Evolutionary conservation across 768 basidiomycete species (phyloP).

Genomic region (Ramaria rubella): DNA sequence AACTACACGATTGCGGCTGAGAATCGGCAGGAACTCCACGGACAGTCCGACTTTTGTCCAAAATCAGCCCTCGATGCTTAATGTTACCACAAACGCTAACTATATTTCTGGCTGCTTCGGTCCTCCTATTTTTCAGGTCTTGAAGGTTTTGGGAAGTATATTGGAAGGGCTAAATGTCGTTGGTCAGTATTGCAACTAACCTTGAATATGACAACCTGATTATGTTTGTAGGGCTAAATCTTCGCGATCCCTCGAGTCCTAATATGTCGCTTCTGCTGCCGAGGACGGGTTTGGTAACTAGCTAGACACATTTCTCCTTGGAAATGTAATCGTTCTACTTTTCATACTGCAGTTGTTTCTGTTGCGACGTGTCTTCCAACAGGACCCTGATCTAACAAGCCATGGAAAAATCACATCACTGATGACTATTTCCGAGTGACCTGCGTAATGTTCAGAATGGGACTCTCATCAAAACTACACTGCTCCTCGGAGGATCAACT

Average conservation of each 20-base stretch:
- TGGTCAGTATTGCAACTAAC: constrained; percentile 18
- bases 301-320: constrained; percentile 42
- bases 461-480: too few relatives aligned
- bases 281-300: constrained; percentile 30
- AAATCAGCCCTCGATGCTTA: constrained; percentile 35
- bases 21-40: constrained; percentile 45
- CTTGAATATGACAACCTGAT: neutral
- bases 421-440: too few relatives aligned
- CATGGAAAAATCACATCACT: too few relatives aligned
- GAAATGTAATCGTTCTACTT: too few relatives aligned
- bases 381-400: too few relatives aligned
- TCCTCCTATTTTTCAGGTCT: constrained; percentile 39
- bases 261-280: constrained; percentile 31
- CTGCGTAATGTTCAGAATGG: too few relatives aligned
- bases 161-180: constrained; percentile 28
- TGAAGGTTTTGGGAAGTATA: constrained; percentile 30
- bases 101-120: constrained; percentile 45
- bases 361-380: too few relatives aligned
- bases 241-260: constrained; percentile 33
- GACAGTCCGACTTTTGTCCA: constrained; percentile 39
- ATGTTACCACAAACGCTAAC: constrained; percentile 32
- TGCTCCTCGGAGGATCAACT: too few relatives aligned
- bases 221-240: constrained; percentile 33
- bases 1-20: constrained; percentile 29
- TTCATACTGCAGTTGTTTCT: too few relatives aligned